Conservation (phyloP, 2,329 filamentous ascomycete species). For the Hymenoscyphus infarciens region DNA sequence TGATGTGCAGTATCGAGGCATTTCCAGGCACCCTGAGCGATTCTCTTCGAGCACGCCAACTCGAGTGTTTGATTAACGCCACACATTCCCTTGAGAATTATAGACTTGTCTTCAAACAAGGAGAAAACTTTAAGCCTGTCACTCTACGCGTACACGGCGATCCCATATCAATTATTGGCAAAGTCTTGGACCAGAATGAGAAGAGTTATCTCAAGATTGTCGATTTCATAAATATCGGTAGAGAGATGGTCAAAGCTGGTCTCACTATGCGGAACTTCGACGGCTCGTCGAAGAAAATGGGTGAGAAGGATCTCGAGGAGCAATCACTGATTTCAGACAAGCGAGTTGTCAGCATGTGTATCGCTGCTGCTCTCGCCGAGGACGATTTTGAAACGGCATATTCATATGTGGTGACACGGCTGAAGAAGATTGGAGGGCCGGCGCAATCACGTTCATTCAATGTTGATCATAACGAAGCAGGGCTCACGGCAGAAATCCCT, state of each 20-base stretch:
- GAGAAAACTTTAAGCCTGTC: slow-evolving; percentile 75
- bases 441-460: slow-evolving; percentile 24
- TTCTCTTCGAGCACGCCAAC: slow-evolving; percentile 50
- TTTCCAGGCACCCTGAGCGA: slow-evolving; percentile 57
- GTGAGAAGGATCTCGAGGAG: slow-evolving; percentile 31
- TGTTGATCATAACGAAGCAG: slow-evolving; percentile 21
- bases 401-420: slow-evolving; percentile 72
- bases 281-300: slow-evolving; percentile 11
- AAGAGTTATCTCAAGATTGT: slow-evolving; percentile 72
- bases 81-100: slow-evolving; percentile 76
- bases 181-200: slow-evolving; percentile 71
- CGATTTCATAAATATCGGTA: slow-evolving; percentile 66
- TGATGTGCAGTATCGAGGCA: slow-evolving; percentile 51
- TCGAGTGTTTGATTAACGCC: slow-evolving; percentile 64
- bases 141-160: slow-evolving; percentile 73
- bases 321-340: slow-evolving; percentile 48
- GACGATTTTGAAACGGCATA: slow-evolving; percentile 85
- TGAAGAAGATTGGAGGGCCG: slow-evolving; percentile 43
- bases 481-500: slow-evolving; percentile 27
- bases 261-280: slow-evolving; percentile 36
- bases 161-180: slow-evolving; percentile 68
- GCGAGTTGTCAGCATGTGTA: slow-evolving; percentile 74
- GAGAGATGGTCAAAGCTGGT: slow-evolving; percentile 61
- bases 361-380: slow-evolving; percentile 71
- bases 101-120: slow-evolving; percentile 72